Evolutionary conservation across 805 yeast genomes (phyloP).

Genomic region (Wickerhamiella galacta): DNA sequence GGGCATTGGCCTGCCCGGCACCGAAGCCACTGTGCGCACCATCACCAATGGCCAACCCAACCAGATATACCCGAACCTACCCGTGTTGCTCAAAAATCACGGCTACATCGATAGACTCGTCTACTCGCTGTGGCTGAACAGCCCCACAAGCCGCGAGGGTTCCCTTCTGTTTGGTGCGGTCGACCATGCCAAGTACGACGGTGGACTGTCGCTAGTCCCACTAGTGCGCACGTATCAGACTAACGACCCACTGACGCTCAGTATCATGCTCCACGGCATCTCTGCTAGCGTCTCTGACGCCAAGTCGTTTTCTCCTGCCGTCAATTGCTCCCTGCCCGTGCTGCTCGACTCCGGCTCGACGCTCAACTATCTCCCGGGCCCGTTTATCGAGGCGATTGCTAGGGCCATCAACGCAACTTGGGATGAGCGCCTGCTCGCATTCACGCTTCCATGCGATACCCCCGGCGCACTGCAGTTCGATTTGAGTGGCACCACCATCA

Average conservation of each 20-base stretch:
- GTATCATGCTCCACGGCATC: slow-evolving; percentile 1
- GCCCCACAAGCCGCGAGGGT: slow-evolving; percentile 14
- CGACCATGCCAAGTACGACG: slow-evolving; percentile 42
- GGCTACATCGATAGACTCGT: slow-evolving; percentile 28
- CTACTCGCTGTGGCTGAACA: slow-evolving; percentile 31
- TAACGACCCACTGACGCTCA: background rate
- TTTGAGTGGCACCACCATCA: slow-evolving; percentile 7
- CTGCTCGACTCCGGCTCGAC: slow-evolving; percentile 13
- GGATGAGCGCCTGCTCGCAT: slow-evolving; percentile 23
- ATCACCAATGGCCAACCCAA: slow-evolving; percentile 3
- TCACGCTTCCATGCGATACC: slow-evolving; percentile 1
- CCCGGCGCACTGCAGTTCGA: slow-evolving; percentile 1
- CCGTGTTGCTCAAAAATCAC: slow-evolving; percentile 21
- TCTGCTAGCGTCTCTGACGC: background rate
- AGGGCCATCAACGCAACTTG: slow-evolving; percentile 25
- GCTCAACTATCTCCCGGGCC: slow-evolving; percentile 13
- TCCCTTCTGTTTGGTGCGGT: slow-evolving; percentile 48
- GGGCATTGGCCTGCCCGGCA: slow-evolving; percentile 24
- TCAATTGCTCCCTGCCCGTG: slow-evolving; percentile 4
- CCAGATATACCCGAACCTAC: slow-evolving; percentile 17
- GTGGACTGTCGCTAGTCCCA: slow-evolving; percentile 24
- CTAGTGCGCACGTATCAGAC: slow-evolving; percentile 9
- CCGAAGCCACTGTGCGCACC: slow-evolving; percentile 17
- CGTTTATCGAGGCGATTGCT: slow-evolving; percentile 10
- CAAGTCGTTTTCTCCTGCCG: background rate